Base-by-base conservation (phyloP, 2,329 filamentous ascomycete species). In the Penicillium janthinellum region DNA sequence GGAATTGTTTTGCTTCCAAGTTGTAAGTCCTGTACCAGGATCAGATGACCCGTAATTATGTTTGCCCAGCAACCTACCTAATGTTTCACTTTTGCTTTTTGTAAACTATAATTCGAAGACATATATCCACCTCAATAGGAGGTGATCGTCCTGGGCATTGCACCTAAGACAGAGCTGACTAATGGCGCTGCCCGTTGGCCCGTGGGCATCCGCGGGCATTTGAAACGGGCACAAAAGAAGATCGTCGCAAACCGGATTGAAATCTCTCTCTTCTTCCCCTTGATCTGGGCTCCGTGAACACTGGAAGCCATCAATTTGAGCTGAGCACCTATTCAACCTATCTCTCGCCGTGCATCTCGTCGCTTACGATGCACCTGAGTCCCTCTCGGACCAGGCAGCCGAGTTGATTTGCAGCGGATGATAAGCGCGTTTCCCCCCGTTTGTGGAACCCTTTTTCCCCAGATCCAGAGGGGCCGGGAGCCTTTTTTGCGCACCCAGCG, bases 301-400 rank as follows among this genome's bases (percentile, higher is more conserved):
- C 5, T 35, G 4, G 11, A 7, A n/a, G 8, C 47, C n/a, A 12
- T 14, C 15, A 28, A 25, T 39, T 5, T 35, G 22, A 5, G 11
- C 35, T 22, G 17, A 41, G 14, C 31, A n/a, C 38, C 4, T 34
- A 42, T 7, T 4, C 25, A 31, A 31, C 44, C 25, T 11, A 52
- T 35, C 8, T 20, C 49, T 48, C 4, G 17, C 38, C 31, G 47
- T 35, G 28, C 28, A 49, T 49, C 28, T 48, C 28, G 15, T 35
- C 34, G 28, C n/a, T 48, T 60, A 66, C 54, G 42, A 66, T 65
- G 63, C 59, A 31, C 54, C 61, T 60, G 45, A 39, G 45, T 41
- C 49, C 34, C 17, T 49, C 51, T 61, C 42, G 56, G 58, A 60
- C 45, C 60, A 65, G 59, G 54, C 56, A 63, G 55, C 59, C 62